phyloP scores from a whole-genome alignment of 1,139 yeast genomes.

The Eremothecium cymbalariae region DNA sequence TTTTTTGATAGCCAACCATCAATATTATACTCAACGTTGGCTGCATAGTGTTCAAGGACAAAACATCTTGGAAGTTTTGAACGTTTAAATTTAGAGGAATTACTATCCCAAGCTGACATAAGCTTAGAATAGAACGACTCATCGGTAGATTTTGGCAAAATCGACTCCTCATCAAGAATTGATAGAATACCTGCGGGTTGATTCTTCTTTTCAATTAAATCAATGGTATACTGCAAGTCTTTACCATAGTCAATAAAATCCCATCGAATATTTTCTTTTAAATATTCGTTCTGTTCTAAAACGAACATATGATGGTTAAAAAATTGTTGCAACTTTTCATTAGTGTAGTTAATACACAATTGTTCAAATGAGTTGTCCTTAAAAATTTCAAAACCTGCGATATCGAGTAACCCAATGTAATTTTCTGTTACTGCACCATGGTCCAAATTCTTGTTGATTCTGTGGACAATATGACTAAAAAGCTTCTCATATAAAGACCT shows the following conservation, averaged over 20 bases:
- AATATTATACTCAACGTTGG: slow-evolving; percentile 83
- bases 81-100: slow-evolving; percentile 53
- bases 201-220: slow-evolving; percentile 64
- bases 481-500: slow-evolving; percentile 79
- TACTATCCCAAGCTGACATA: slow-evolving; percentile 53
- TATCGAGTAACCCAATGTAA: slow-evolving; percentile 89
- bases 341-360: slow-evolving; percentile 90
- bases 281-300: slow-evolving; percentile 90
- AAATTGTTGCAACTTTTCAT: slow-evolving; percentile 92
- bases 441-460: slow-evolving; percentile 65
- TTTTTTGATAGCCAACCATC: slow-evolving; percentile 94
- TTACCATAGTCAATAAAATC: slow-evolving; percentile 94
- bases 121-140: slow-evolving; percentile 75
- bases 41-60: slow-evolving; percentile 86
- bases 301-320: slow-evolving; percentile 98
- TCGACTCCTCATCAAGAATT: slow-evolving; percentile 88
- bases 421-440: slow-evolving; percentile 38
- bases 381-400: slow-evolving; percentile 96
- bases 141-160: slow-evolving; percentile 87
- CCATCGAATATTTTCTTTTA: slow-evolving; percentile 93
- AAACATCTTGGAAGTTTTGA: slow-evolving; percentile 67
- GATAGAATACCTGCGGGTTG: slow-evolving; percentile 83
- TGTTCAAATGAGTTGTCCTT: slow-evolving; percentile 90
- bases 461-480: slow-evolving; percentile 68
- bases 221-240: slow-evolving; percentile 90